Evolutionary conservation across 116 monocot species (phyloP).

Genomic region (Posidonia oceanica): DNA sequence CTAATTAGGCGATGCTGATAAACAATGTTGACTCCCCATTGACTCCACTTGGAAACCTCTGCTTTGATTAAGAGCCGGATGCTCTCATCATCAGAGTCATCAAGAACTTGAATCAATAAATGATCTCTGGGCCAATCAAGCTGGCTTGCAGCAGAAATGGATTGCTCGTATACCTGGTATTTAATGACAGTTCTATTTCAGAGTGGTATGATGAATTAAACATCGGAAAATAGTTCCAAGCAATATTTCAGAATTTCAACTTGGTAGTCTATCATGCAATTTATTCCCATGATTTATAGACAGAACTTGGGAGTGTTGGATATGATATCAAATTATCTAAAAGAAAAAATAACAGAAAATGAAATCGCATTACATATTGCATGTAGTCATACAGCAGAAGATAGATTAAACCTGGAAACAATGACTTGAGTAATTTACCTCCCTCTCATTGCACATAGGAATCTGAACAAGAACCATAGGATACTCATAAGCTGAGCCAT

Average conservation of each 20-base stretch:
- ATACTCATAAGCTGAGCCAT: slow-evolving; percentile 23
- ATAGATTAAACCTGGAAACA: neutral
- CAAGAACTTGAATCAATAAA: slow-evolving; percentile 68
- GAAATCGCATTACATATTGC: no score
- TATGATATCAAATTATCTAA: no score
- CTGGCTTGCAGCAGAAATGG: slow-evolving; percentile 65
- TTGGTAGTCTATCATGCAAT: no score
- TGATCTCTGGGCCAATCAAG: slow-evolving; percentile 74
- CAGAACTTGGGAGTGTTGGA: no score
- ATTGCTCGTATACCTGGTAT: slow-evolving; percentile 74
- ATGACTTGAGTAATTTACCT: slow-evolving; percentile 29
- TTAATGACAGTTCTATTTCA: no score
- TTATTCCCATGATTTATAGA: no score
- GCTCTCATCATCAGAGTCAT: slow-evolving; percentile 69
- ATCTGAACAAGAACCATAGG: slow-evolving; percentile 85
- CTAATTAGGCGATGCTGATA: slow-evolving; percentile 61
- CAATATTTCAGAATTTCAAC: no score
- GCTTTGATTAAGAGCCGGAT: no score
- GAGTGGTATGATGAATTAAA: no score
- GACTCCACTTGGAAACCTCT: slow-evolving; percentile 23
- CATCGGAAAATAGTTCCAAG: no score
- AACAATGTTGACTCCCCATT: slow-evolving; percentile 64
- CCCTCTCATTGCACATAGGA: slow-evolving; percentile 90
- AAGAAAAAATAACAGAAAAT: no score
- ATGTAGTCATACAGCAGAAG: no score